A percentile compares a stretch with the other conserved stretches of the same genome.
phyloP scores from a whole-genome alignment of 2,329 filamentous ascomycete genomes.

The Huntiella savannae region DNA sequence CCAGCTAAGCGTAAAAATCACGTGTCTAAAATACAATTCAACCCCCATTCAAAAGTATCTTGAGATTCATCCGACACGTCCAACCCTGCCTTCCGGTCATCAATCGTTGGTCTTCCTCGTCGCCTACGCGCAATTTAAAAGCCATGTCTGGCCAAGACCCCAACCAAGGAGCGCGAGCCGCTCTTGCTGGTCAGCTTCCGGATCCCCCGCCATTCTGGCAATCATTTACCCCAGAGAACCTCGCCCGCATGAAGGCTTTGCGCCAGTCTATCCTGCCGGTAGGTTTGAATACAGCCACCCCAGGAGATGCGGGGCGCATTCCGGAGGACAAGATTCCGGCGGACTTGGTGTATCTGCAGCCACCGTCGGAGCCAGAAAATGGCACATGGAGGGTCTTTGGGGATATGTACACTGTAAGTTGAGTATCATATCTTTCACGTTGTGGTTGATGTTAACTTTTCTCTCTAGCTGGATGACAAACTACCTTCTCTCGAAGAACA shows the following conservation, averaged over 20 bases:
- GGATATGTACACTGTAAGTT: constrained; percentile 35
- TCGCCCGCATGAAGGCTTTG: constrained; percentile 33
- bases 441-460: not conserved
- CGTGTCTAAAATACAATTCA: too few species aligned
- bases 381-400: constrained; percentile 63
- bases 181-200: constrained; percentile 52
- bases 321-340: constrained; percentile 33
- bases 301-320: not conserved
- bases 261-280: constrained; percentile 17
- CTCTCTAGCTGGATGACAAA: constrained; percentile 33
- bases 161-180: constrained; percentile 22
- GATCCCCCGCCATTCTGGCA: constrained; percentile 81
- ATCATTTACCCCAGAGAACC: constrained; percentile 62
- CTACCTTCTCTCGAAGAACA: constrained; percentile 50
- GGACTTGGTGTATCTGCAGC: constrained; percentile 60
- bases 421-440: constrained; percentile 2
- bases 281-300: not conserved
- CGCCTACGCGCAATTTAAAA: not conserved
- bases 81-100: too few species aligned
- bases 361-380: constrained; percentile 53
- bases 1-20: too few species aligned
- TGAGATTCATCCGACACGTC: too few species aligned
- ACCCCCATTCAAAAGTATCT: too few species aligned
- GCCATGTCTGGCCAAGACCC: constrained; percentile 38
- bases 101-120: too few species aligned